phyloP scores from a whole-genome alignment of 441 rosid genomes.

The Populus tomentosa region DNA sequence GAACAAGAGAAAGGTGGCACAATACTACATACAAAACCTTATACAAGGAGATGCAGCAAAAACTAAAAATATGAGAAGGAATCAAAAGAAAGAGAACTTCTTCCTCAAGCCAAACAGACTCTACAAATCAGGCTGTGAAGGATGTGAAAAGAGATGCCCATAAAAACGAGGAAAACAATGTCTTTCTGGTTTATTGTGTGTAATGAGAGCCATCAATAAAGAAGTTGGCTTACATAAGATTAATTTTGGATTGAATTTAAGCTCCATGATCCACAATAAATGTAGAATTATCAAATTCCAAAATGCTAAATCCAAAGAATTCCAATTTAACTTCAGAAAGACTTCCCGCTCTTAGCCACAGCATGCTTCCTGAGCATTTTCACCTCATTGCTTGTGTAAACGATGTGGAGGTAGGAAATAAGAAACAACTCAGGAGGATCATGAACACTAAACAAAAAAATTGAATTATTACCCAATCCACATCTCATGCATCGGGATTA shows the following conservation, averaged over 20 bases:
- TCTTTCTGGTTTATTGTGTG: not conserved
- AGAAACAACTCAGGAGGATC: not conserved
- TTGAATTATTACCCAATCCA: not conserved
- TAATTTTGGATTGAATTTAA: not conserved
- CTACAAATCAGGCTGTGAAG: not conserved
- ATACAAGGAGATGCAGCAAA: not conserved
- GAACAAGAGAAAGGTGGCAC: not conserved
- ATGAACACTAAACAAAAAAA: not conserved
- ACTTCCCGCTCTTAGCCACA: not conserved
- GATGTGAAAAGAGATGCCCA: not conserved
- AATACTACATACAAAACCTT: not conserved
- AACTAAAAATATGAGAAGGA: not conserved
- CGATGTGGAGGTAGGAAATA: not conserved
- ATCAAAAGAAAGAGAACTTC: not conserved
- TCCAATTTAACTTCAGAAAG: not conserved
- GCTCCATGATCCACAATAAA: not conserved
- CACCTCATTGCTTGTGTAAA: not conserved
- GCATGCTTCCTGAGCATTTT: not conserved
- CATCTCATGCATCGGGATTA: not conserved
- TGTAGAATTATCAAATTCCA: not conserved
- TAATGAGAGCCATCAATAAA: not conserved
- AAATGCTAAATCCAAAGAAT: not conserved
- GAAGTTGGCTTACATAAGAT: not conserved
- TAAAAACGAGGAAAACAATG: not conserved
- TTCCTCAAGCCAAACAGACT: not conserved